Conservation (phyloP, 1,284 basidiomycete genomes). For the Sporisorium exsertum region DNA sequence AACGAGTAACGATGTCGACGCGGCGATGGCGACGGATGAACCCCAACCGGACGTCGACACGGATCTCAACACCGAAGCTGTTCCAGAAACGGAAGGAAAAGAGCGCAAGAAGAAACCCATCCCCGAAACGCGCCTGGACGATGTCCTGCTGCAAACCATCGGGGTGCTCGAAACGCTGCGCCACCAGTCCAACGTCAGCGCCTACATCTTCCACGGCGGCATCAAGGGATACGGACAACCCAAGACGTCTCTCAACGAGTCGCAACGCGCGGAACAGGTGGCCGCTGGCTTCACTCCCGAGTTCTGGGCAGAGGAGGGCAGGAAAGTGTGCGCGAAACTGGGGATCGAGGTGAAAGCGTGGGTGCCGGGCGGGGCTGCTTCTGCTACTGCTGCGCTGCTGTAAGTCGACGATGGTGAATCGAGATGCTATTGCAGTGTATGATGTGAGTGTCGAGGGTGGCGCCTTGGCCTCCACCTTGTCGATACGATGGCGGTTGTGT, state of each 20-base stretch:
- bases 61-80: neutral
- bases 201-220: conserved; percentile 53
- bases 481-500: too few species aligned
- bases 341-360: conserved; percentile 43
- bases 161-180: conserved; percentile 62
- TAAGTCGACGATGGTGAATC: neutral
- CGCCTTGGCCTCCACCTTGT: neutral
- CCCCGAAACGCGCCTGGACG: conserved; percentile 44
- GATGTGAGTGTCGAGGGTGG: neutral
- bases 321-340: conserved; percentile 26
- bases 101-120: conserved; percentile 24
- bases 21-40: neutral
- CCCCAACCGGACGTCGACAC: neutral
- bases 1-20: neutral
- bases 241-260: conserved; percentile 11
- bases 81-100: neutral
- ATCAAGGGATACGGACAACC: conserved; percentile 34
- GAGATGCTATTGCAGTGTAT: neutral
- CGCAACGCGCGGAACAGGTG: neutral
- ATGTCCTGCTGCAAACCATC: conserved; percentile 62
- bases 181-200: conserved; percentile 52
- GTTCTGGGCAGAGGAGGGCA: conserved; percentile 34
- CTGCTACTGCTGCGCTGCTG: conserved; percentile 25
- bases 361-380: conserved; percentile 19
- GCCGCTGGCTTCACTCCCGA: conserved; percentile 22